phyloP scores from a whole-genome alignment of 129 eudicot species.

The Silybum marianum region DNA sequence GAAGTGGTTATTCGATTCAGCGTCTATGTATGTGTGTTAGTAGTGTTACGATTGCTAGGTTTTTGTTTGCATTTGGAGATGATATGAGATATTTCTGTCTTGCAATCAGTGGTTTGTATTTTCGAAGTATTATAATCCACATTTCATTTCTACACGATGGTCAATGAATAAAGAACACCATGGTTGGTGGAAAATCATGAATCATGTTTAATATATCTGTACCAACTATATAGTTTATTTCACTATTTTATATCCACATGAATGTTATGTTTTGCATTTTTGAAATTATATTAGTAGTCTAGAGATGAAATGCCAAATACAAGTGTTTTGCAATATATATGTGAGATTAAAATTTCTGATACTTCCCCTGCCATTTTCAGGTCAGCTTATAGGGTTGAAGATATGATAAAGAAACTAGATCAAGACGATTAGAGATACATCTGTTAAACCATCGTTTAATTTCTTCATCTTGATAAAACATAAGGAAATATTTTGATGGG shows the following conservation, averaged over 20 bases:
- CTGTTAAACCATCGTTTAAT: background rate
- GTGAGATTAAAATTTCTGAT: constrained; percentile 1
- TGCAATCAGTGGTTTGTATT: background rate
- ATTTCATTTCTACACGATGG: background rate
- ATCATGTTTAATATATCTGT: background rate
- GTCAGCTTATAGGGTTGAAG: background rate
- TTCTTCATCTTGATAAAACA: background rate
- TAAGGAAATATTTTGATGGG: constrained; percentile 49
- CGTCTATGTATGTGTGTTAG: background rate
- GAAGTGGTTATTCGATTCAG: background rate
- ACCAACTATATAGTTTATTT: background rate
- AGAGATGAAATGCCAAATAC: background rate
- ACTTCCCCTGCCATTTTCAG: constrained; percentile 10
- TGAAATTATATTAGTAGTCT: background rate
- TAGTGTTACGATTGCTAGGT: background rate
- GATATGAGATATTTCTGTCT: constrained; percentile 2
- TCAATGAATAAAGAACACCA: background rate
- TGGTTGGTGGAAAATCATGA: background rate
- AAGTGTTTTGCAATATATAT: background rate
- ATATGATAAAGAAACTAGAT: constrained; percentile 2
- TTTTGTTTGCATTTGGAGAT: background rate
- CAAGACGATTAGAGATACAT: background rate
- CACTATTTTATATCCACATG: background rate
- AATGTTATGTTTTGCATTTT: background rate
- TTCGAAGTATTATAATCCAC: background rate